Percentiles rank a stretch among this genome's conserved stretches.
Evolutionary conservation across 192 early-diverging fungal genomes (phyloP).

Genomic region (Physocladia obscura): DNA sequence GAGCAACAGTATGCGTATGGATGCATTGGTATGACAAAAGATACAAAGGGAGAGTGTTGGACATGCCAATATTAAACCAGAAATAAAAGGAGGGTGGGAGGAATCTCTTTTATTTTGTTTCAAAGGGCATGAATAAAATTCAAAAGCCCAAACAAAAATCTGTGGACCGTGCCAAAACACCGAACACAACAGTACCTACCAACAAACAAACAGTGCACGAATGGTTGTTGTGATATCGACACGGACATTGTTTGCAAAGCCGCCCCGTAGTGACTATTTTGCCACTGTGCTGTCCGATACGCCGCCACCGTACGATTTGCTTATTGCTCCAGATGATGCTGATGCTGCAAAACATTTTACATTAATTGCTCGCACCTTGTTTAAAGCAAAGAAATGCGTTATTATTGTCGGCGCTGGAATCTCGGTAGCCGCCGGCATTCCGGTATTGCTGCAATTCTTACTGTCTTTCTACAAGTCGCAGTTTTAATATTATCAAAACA

Average conservation of each 20-base stretch:
- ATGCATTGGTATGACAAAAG: conserved; percentile 27
- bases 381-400: conserved; percentile 41
- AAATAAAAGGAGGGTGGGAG: not conserved
- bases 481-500: conserved; percentile 1
- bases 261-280: no score
- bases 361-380: conserved; percentile 27
- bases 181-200: no score
- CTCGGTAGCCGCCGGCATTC: conserved; percentile 84
- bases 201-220: no score
- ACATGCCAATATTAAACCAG: not conserved
- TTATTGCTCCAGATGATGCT: not conserved
- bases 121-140: no score
- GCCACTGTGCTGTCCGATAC: no score
- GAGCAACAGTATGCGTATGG: conserved; percentile 19
- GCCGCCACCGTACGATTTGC: not conserved
- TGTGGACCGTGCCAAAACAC: not conserved
- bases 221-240: conserved; percentile 18
- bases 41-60: conserved; percentile 14
- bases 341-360: conserved; percentile 9
- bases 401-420: conserved; percentile 89
- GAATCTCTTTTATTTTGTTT: not conserved
- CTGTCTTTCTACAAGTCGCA: not conserved
- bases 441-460: conserved; percentile 43
- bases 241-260: not conserved
- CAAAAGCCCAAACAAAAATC: no score